A percentile compares a stretch with the other conserved stretches of the same genome.
Conservation (phyloP, 192 early-diverging fungal genomes). For the Helicostylum pulchrum region DNA sequence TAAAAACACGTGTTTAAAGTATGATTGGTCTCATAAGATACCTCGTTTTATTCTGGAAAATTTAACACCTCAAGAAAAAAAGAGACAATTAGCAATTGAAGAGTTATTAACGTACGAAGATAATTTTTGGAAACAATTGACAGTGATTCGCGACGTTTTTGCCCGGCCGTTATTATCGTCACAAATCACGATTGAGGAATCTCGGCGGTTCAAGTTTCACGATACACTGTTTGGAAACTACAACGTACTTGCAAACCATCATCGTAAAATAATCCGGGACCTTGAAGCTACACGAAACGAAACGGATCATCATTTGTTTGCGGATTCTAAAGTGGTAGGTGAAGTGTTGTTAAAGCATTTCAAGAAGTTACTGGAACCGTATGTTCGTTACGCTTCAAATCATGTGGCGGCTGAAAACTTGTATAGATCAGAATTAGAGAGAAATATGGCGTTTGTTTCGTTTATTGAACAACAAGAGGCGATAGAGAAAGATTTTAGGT, state of each 20-base stretch:
- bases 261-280: not conserved
- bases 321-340: not conserved
- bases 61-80: conserved; percentile 8
- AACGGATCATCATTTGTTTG: not conserved
- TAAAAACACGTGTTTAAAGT: conserved; percentile 1
- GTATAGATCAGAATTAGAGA: not conserved
- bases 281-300: not conserved
- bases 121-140: not conserved
- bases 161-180: not conserved
- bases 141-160: conserved; percentile 3
- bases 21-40: not conserved
- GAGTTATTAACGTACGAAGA: conserved; percentile 3
- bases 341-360: not conserved
- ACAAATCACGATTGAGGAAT: conserved; percentile 12
- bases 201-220: conserved; percentile 1
- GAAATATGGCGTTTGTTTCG: not conserved
- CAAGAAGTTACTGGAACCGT: not conserved
- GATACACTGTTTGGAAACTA: conserved; percentile 9
- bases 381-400: conserved; percentile 11
- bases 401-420: not conserved
- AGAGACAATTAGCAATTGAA: conserved; percentile 4
- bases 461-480: conserved; percentile 8
- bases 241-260: not conserved
- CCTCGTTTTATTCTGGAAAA: conserved; percentile 12
- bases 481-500: not conserved